Evolutionary conservation across 108 stramenopile species (phyloP).

Genomic region (Stephanodiscus minutulus): DNA sequence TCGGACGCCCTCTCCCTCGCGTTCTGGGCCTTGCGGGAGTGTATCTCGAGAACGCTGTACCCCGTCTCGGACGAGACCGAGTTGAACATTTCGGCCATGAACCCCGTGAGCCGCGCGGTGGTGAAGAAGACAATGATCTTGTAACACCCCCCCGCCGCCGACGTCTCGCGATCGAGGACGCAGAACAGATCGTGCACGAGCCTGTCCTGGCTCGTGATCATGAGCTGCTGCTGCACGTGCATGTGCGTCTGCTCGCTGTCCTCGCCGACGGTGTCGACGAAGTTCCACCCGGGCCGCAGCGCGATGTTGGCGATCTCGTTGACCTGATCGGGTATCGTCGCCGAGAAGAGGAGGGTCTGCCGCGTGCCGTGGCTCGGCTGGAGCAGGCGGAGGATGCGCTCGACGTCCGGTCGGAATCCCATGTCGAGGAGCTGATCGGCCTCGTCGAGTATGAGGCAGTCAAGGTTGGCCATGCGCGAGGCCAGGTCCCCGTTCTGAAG

Average conservation of each 20-base stretch:
- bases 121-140: slow-evolving; percentile 89
- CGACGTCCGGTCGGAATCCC: slow-evolving; percentile 91
- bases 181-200: slow-evolving; percentile 38
- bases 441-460: slow-evolving; percentile 45
- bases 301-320: slow-evolving; percentile 51
- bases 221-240: slow-evolving; percentile 53
- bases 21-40: slow-evolving; percentile 84
- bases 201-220: slow-evolving; percentile 40
- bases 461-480: slow-evolving; percentile 33
- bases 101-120: slow-evolving; percentile 81
- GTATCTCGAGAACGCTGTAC: slow-evolving; percentile 76
- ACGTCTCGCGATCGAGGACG: slow-evolving; percentile 41
- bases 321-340: slow-evolving; percentile 79
- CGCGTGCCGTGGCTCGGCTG: slow-evolving; percentile 55
- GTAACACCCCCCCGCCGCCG: slow-evolving; percentile 39
- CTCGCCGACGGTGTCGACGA: slow-evolving; percentile 61
- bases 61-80: slow-evolving; percentile 37
- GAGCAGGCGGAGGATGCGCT: slow-evolving; percentile 63
- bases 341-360: slow-evolving; percentile 90
- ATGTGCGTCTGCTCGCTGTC: slow-evolving; percentile 53
- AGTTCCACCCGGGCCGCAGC: slow-evolving; percentile 40
- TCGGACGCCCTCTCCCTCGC: slow-evolving; percentile 63
- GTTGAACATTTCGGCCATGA: slow-evolving; percentile 84
- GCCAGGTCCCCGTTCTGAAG: slow-evolving; percentile 75
- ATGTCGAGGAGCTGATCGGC: slow-evolving; percentile 87